Evolutionary conservation across 2,329 filamentous ascomycete species (phyloP), one percentile per base, ranked within the genome.

Genomic region (Orbilia ellipsospora): DNA sequence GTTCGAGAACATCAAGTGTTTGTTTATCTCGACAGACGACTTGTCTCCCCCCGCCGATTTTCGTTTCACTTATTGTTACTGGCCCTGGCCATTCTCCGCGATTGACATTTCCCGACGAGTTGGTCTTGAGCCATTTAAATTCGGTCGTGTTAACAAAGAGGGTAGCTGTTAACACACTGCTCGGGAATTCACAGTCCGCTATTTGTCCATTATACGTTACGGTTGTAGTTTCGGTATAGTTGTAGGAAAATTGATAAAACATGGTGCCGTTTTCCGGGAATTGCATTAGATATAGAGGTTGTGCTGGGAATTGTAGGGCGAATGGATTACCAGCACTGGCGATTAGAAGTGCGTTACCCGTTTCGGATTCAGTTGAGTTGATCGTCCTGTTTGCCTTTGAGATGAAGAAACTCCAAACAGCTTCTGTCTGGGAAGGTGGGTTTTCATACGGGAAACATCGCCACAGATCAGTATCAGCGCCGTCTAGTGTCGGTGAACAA

Each of bases 171-270:
- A 74, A 44, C 6, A 74, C 12, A 28, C 63, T 74, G 42, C 55
- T 68, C 13, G 70, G 70, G 23, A 74, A 74, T 36, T 74, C 70
- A 57, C 70, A 74, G 5, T 26, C 63, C 8, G 57, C 51, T 26
- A 50, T 40, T 13, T 44, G 18, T n/a, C 70, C 70, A 28, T 55
- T 44, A 28, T 68, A 54, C 18, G 42, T 23, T 23, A 68, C 13
- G 7, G 23, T 55, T 15, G 63, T 59, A 4, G 56, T 63, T 59
- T 57, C 57, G 45, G 70, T 68, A 23, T 74, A 74, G 42, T 74
- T 67, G 51, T 63, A 55, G 13, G 70, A 57, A 31, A 74, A 74
- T 42, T 74, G 63, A 31, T 74, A 74, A 45, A 66, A 74, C 13
- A 50, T 61, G 26, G 57, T 61, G 23, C 12, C 40, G n/a, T 61